phyloP scores from a whole-genome alignment of 2,329 filamentous ascomycete genomes.

The Thelonectria rubi region DNA sequence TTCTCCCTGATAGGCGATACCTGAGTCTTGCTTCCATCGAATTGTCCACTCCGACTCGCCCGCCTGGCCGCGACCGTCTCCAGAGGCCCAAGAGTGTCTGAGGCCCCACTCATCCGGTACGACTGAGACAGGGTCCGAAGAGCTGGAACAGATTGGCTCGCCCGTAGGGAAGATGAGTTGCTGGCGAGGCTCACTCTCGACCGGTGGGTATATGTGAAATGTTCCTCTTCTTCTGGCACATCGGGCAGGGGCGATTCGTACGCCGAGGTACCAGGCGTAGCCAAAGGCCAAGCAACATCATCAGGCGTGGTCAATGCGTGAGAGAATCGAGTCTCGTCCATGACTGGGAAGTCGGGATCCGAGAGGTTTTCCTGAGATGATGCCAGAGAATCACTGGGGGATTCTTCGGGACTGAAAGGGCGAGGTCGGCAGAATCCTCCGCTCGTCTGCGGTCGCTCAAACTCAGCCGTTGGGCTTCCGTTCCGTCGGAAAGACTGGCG shows the following conservation, averaged over 20 bases:
- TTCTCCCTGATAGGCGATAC: constrained; percentile 53
- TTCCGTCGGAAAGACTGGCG: constrained; percentile 59
- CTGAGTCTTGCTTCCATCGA: constrained; percentile 39
- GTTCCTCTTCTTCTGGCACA: constrained; percentile 71
- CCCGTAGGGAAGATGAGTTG: constrained; percentile 61
- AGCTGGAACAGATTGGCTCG: constrained; percentile 64
- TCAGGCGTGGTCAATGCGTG: constrained; percentile 56
- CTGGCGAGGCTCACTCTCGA: constrained; percentile 57
- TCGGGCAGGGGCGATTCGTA: constrained; percentile 62
- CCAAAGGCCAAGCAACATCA: constrained; percentile 54
- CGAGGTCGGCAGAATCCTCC: constrained; percentile 57
- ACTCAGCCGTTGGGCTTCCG: constrained; percentile 48
- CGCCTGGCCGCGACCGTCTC: constrained; percentile 52
- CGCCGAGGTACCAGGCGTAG: constrained; percentile 35
- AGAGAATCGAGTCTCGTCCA: constrained; percentile 39
- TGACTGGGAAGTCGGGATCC: constrained; percentile 21
- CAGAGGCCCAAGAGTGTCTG: constrained; percentile 60
- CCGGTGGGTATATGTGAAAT: constrained; percentile 48
- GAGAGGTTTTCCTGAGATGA: constrained; percentile 25
- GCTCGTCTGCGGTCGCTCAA: constrained; percentile 57
- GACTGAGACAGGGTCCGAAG: constrained; percentile 56
- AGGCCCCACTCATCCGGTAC: constrained; percentile 58
- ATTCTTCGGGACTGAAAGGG: constrained; percentile 49
- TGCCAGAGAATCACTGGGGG: constrained; percentile 32
- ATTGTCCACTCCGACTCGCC: constrained; percentile 29